Evolutionary conservation across 2,329 filamentous ascomycete genomes (phyloP).

Genomic region (Penicillium corylophilum): DNA sequence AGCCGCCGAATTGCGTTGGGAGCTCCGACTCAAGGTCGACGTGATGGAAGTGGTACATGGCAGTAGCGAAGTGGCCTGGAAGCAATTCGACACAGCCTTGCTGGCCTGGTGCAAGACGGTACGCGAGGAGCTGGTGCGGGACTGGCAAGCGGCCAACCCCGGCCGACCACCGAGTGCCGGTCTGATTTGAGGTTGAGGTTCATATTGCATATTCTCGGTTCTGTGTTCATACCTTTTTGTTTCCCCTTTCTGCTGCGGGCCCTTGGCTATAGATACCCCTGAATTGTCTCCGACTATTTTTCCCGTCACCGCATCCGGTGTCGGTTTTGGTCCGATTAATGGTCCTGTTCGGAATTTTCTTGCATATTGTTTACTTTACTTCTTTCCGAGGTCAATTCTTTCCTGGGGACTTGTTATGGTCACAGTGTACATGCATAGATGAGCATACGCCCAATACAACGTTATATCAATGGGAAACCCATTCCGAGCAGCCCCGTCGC

Average conservation of each 20-base stretch:
- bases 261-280: conserved; percentile 29
- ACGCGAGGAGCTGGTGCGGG: conserved; percentile 75
- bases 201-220: conserved; percentile 8
- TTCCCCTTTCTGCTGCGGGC: conserved; percentile 24
- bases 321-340: conserved; percentile 11
- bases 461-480: not conserved
- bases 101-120: conserved; percentile 80
- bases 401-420: not conserved
- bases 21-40: conserved; percentile 77
- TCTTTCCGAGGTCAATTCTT: not conserved
- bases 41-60: conserved; percentile 83
- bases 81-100: conserved; percentile 77
- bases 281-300: conserved; percentile 22
- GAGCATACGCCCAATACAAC: conserved; percentile 6
- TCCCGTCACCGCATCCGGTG: conserved; percentile 17
- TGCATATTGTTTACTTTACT: conserved; percentile 8
- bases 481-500: conserved; percentile 1
- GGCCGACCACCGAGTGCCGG: conserved; percentile 25
- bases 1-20: conserved; percentile 91
- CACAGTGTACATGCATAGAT: conserved; percentile 1
- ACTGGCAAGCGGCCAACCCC: conserved; percentile 55
- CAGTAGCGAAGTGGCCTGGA: conserved; percentile 66
- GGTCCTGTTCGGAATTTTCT: conserved; percentile 17
- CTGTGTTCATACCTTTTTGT: conserved; percentile 23
- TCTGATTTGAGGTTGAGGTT: conserved; percentile 18